Percentiles rank a stretch among this genome's conserved stretches.
Conservation (phyloP, 2,329 filamentous ascomycete genomes). For the Nemania sp. region DNA sequence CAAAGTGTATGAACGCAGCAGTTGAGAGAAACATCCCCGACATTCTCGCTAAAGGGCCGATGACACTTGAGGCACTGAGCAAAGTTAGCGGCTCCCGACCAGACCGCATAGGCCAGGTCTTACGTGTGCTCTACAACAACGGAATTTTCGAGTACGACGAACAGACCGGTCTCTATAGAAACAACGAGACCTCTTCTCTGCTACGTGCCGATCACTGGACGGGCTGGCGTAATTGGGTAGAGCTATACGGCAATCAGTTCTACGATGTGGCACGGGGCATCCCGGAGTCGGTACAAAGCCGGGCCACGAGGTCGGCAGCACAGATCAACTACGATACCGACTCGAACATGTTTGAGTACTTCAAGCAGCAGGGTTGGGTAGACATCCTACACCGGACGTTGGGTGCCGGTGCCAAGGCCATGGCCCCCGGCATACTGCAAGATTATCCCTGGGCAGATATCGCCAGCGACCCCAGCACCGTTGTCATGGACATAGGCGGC, state of each 20-base stretch:
- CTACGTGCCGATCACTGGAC: slow-evolving; percentile 56
- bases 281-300: slow-evolving; percentile 47
- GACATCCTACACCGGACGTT: slow-evolving; percentile 54
- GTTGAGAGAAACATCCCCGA: slow-evolving; percentile 51
- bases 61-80: slow-evolving; percentile 42
- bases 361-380: slow-evolving; percentile 51
- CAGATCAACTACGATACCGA: slow-evolving; percentile 58
- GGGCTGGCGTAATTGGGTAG: slow-evolving; percentile 59
- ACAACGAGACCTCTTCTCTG: slow-evolving; percentile 53
- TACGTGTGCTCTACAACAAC: slow-evolving; percentile 51
- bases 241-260: slow-evolving; percentile 58
- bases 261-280: slow-evolving; percentile 59
- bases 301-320: slow-evolving; percentile 48
- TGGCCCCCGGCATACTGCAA: slow-evolving; percentile 54
- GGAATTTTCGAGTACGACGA: slow-evolving; percentile 53
- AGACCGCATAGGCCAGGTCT: slow-evolving; percentile 51
- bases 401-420: slow-evolving; percentile 53
- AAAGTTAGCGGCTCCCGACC: slow-evolving; percentile 33
- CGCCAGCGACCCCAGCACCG: slow-evolving; percentile 35
- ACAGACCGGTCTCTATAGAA: slow-evolving; percentile 46
- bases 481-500: slow-evolving; percentile 56
- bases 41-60: slow-evolving; percentile 42
- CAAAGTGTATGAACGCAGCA: slow-evolving; percentile 50
- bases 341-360: slow-evolving; percentile 56
- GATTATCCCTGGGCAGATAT: slow-evolving; percentile 59